phyloP scores from a whole-genome alignment of 1,284 basidiomycete species.

The Abortiporus biennis region DNA sequence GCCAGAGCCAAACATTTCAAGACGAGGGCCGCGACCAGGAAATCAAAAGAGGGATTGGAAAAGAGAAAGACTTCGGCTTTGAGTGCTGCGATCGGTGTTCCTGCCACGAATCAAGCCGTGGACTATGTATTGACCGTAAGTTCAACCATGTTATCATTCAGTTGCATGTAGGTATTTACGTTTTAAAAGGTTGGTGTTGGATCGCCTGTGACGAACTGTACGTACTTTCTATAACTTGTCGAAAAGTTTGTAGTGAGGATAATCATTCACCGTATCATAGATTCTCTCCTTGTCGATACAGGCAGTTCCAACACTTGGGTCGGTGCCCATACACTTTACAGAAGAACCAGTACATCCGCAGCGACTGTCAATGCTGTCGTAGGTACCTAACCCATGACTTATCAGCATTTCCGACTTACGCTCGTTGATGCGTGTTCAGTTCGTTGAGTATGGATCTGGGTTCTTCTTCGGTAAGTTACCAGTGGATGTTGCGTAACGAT shows the following conservation, averaged over 20 bases:
- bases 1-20: conserved; percentile 9
- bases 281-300: conserved; percentile 4
- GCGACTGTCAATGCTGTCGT: conserved; percentile 30
- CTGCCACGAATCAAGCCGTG: conserved; percentile 8
- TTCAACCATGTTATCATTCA: not conserved
- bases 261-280: not conserved
- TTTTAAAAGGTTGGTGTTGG: conserved; percentile 8
- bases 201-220: conserved; percentile 8
- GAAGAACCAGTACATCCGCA: conserved; percentile 28
- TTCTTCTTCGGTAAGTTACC: conserved; percentile 35
- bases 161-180: not conserved
- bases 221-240: no score
- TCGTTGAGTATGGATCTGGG: conserved; percentile 42
- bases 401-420: no score
- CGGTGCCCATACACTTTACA: no score
- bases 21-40: no score
- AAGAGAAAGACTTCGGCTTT: not conserved
- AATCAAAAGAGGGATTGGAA: no score
- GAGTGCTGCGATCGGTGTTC: conserved; percentile 7
- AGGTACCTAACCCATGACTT: no score
- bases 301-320: conserved; percentile 53
- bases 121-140: conserved; percentile 12
- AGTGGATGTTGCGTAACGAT: no score
- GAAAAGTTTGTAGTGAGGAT: no score
- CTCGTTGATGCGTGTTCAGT: no score